Conservation (phyloP, 2,329 filamentous ascomycete species). For the Hortaea sp. region DNA sequence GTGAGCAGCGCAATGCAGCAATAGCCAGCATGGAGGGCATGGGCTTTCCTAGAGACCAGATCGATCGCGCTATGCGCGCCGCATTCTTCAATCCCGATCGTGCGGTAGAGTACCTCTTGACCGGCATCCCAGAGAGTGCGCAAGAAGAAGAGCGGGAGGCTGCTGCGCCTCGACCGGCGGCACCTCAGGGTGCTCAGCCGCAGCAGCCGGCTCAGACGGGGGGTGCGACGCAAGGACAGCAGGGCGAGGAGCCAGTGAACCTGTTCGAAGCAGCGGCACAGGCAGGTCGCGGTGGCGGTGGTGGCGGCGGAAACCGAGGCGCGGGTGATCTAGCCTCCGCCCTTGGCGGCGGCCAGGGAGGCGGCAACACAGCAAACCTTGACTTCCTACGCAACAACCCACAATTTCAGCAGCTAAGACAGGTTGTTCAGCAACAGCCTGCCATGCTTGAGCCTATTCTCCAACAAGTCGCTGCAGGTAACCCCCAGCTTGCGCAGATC, state of each 20-base stretch:
- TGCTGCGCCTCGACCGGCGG: slow-evolving; percentile 25
- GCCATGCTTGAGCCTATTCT: slow-evolving; percentile 98
- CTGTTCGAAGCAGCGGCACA: slow-evolving; percentile 89
- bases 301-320: slow-evolving; percentile 33
- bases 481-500: slow-evolving; percentile 85
- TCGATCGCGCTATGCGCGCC: slow-evolving; percentile 88
- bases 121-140: slow-evolving; percentile 78
- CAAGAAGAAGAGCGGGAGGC: slow-evolving; percentile 57
- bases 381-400: slow-evolving; percentile 92
- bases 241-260: slow-evolving; percentile 62
- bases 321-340: slow-evolving; percentile 27
- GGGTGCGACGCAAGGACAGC: slow-evolving; percentile 30
- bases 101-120: slow-evolving; percentile 91
- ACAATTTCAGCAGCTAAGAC: slow-evolving; percentile 94
- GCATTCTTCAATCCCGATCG: slow-evolving; percentile 96
- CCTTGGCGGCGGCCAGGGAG: slow-evolving; percentile 39
- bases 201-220: slow-evolving; percentile 28
- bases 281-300: slow-evolving; percentile 26
- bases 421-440: slow-evolving; percentile 94
- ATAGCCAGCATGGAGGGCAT: slow-evolving; percentile 93
- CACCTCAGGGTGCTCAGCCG: slow-evolving; percentile 22
- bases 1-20: slow-evolving; percentile 68
- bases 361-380: slow-evolving; percentile 54
- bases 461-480: slow-evolving; percentile 88
- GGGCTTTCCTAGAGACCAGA: slow-evolving; percentile 83